Evolutionary conservation across 371 early-diverging fungal genomes (phyloP).

Genomic region (Rhizopus sp.): DNA sequence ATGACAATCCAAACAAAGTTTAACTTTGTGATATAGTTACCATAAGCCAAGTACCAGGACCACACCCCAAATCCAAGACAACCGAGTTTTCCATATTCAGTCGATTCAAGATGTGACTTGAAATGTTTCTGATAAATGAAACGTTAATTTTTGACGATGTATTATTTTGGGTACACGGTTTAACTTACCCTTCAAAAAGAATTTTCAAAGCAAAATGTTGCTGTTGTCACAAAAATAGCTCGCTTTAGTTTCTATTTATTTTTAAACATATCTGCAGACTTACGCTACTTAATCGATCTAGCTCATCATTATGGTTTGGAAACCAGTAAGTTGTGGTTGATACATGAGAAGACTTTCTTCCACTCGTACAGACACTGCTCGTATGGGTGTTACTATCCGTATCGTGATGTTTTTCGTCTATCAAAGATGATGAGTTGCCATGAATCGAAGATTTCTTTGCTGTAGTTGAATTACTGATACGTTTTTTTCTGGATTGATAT

Average conservation of each 20-base stretch:
- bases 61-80: constrained; percentile 55
- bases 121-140: constrained; percentile 15
- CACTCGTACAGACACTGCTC: constrained; percentile 6
- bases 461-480: not conserved
- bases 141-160: not conserved
- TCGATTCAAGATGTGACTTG: not conserved
- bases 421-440: not conserved
- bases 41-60: constrained; percentile 61
- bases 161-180: not conserved
- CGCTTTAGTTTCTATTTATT: constrained; percentile 9
- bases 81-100: constrained; percentile 11
- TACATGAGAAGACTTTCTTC: constrained; percentile 21
- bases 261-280: constrained; percentile 2
- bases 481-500: not conserved
- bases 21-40: constrained; percentile 20
- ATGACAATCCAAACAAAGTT: not conserved
- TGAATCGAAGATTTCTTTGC: not conserved
- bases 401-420: not conserved
- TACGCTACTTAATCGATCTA: constrained; percentile 45
- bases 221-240: constrained; percentile 9
- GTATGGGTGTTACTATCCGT: not conserved
- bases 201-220: constrained; percentile 39
- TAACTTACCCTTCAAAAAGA: constrained; percentile 27
- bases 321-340: constrained; percentile 41
- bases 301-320: constrained; percentile 46